Conservation (phyloP, 2,329 filamentous ascomycete species). For the Dryadomyces quercivorus region DNA sequence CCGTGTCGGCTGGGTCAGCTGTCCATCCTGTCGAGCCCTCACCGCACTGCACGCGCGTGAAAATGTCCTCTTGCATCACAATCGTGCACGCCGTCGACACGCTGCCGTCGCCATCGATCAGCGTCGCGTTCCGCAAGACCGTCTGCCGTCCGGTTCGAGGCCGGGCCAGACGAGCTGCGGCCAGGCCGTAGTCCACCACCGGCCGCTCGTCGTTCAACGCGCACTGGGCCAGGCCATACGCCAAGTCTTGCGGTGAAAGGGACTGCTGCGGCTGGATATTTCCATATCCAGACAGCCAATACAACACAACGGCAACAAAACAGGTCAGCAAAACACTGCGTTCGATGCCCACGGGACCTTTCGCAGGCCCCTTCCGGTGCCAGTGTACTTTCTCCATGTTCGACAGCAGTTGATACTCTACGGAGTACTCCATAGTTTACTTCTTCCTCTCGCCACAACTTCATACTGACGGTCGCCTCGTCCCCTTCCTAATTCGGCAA, state of each 20-base stretch:
- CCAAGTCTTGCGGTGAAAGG: background rate
- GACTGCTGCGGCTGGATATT: background rate
- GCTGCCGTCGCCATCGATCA: slow-evolving; percentile 2
- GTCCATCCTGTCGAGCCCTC: background rate
- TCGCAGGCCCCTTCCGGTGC: too few relatives aligned
- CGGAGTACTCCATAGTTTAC: too few relatives aligned
- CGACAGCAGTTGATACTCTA: too few relatives aligned
- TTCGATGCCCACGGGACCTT: too few relatives aligned
- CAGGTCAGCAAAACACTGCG: too few relatives aligned
- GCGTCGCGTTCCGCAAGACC: slow-evolving; percentile 1
- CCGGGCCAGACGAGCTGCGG: background rate
- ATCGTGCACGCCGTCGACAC: background rate
- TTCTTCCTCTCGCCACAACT: too few relatives aligned
- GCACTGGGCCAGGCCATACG: background rate
- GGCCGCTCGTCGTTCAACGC: background rate
- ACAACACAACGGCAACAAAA: too few relatives aligned
- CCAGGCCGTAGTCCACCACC: slow-evolving; percentile 2
- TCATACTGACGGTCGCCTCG: too few relatives aligned
- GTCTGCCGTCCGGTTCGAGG: background rate
- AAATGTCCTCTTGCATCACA: background rate
- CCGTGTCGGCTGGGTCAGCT: background rate
- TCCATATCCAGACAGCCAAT: too few relatives aligned
- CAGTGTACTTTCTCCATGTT: too few relatives aligned
- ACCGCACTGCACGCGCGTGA: background rate
- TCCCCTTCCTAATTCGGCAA: too few relatives aligned